phyloP scores from a whole-genome alignment of 2,329 filamentous ascomycete species.

The Colletotrichum sp. region DNA sequence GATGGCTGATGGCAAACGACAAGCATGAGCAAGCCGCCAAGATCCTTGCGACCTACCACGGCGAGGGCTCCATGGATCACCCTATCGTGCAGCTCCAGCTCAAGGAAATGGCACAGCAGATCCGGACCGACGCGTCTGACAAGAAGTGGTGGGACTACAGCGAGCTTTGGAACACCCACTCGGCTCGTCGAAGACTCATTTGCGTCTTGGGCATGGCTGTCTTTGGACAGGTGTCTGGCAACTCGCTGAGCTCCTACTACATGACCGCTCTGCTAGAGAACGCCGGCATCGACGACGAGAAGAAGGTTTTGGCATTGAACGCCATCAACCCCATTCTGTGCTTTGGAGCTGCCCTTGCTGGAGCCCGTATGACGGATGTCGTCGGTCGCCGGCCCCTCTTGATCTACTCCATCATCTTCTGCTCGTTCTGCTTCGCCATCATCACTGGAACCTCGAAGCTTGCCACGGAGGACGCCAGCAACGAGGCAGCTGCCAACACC shows the following conservation, averaged over 20 bases:
- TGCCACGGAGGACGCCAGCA: constrained; percentile 37
- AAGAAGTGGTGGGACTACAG: constrained; percentile 63
- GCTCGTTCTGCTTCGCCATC: constrained; percentile 51
- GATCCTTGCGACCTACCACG: constrained; percentile 55
- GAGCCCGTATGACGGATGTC: constrained; percentile 60
- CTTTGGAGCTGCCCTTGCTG: constrained; percentile 54
- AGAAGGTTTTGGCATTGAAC: constrained; percentile 54
- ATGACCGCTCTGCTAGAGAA: constrained; percentile 43
- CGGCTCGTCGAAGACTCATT: constrained; percentile 53
- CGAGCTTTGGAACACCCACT: constrained; percentile 55
- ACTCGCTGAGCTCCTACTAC: constrained; percentile 54
- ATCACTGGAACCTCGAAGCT: constrained; percentile 54
- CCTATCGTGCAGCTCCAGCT: constrained; percentile 58
- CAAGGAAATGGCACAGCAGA: constrained; percentile 51
- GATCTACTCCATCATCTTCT: constrained; percentile 50
- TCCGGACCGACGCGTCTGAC: constrained; percentile 54
- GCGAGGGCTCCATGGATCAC: constrained; percentile 53
- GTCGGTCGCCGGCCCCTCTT: constrained; percentile 63
- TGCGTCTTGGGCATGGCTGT: constrained; percentile 56
- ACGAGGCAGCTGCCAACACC: constrained; percentile 43
- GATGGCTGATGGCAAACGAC: constrained; percentile 50
- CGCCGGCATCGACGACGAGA: constrained; percentile 54
- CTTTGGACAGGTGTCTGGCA: constrained; percentile 59
- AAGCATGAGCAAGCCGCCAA: constrained; percentile 41
- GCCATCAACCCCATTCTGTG: constrained; percentile 59